Evolutionary conservation across 176 grass and related monocot genomes (phyloP), one percentile per base, ranked within the genome.

Genomic region (Oryza rufipogon): DNA sequence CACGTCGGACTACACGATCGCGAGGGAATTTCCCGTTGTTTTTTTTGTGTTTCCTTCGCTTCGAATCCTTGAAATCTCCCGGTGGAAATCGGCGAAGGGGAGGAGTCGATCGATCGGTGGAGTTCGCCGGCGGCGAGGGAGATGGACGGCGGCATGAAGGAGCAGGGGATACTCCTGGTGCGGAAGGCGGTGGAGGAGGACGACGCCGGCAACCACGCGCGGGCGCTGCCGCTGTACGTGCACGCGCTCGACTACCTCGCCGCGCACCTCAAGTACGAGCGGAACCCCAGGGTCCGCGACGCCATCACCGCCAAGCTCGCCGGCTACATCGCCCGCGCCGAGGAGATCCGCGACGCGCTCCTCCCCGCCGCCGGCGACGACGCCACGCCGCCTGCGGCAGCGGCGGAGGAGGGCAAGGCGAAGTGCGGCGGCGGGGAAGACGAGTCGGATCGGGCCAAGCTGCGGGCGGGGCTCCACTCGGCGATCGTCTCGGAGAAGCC

Each of bases 401-500:
- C 12, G 52, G 33, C 56, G 42, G 79, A 86, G 22, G 77, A 80
- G 49, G 74, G 83, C 5, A 80, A 47, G 22, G 85, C 79, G 16
- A 89, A 87, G 66, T 76, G 80, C 15, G 77, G 77, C 0, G 78
- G 45, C 0, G 78, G 45, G 12, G 91, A 80, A 4, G 92, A 94
- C n/a, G 86, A 94, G 45, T 80, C 92, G 1, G 92, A 91, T 80
- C 79, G 81, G 33, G 75, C 85, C 7, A 94, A 91, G 80, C 83
- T 89, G 15, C 68, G 89, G 52, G 83, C 89, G 2, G 89, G 86
- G 78, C 73, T 94, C 28, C 80, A 86, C 71, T 91, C 88, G 7
- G 86, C 86, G 15, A 94, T 94, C 63, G 86, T 91, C 14, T 84
- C 81, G 6, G 92, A 94, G 86, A 94, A 91, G 76, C 89, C 92